phyloP scores from a whole-genome alignment of 169 alveolate species.

The Plasmodium billcollinsi region DNA sequence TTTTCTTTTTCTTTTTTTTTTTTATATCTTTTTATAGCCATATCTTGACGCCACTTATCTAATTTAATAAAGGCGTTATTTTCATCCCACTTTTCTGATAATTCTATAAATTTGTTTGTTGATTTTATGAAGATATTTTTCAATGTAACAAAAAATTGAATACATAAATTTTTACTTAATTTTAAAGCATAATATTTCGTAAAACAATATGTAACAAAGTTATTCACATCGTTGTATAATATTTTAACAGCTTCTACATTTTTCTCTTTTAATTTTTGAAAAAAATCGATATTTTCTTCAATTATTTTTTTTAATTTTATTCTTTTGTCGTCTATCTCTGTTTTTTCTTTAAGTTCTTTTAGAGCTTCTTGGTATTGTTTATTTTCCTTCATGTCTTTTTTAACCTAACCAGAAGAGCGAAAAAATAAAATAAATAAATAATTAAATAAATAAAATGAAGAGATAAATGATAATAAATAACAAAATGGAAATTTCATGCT shows the following conservation, averaged over 20 bases:
- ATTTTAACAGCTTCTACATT: slow-evolving; percentile 65
- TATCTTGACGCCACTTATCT: slow-evolving; percentile 82
- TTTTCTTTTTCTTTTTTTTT: slow-evolving; percentile 47
- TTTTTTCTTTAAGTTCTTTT: slow-evolving; percentile 80
- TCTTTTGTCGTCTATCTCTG: slow-evolving; percentile 74
- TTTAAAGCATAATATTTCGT: slow-evolving; percentile 19
- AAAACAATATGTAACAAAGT: slow-evolving; percentile 39
- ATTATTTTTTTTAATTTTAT: slow-evolving; percentile 79
- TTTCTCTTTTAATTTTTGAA: slow-evolving; percentile 68
- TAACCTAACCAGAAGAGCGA: slow-evolving; percentile 53
- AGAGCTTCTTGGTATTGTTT: slow-evolving; percentile 86
- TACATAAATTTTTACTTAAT: slow-evolving; percentile 25
- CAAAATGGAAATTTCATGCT: no score
- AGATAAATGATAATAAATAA: not conserved
- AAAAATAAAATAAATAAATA: not conserved
- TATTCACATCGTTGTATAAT: slow-evolving; percentile 42
- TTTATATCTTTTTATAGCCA: slow-evolving; percentile 81
- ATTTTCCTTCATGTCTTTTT: slow-evolving; percentile 86
- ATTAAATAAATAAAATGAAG: not conserved
- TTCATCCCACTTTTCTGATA: slow-evolving; percentile 62
- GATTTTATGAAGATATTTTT: slow-evolving; percentile 4
- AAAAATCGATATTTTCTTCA: slow-evolving; percentile 71
- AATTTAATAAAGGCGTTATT: slow-evolving; percentile 41
- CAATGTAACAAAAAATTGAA: slow-evolving; percentile 19
- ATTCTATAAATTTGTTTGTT: slow-evolving; percentile 12